Conservation (phyloP, 1,139 yeast species). For the Candida pseudoviswanathii region DNA sequence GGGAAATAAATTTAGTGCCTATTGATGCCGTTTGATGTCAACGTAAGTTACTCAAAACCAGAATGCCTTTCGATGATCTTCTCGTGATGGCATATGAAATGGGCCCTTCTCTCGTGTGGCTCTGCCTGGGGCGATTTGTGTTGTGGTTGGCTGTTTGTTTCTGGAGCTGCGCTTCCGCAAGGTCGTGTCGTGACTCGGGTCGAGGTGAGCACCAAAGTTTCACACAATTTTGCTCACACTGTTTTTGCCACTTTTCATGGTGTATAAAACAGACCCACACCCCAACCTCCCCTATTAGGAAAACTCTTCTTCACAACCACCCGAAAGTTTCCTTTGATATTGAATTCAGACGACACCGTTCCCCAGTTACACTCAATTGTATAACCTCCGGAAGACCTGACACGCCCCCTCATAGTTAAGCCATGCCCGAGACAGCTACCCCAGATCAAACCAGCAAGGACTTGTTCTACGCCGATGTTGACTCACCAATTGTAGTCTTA, state of each 20-base stretch:
- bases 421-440: conserved; percentile 2
- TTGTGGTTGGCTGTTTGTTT: no score
- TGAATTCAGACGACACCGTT: no score
- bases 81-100: not conserved
- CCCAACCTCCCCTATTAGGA: no score
- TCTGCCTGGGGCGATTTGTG: not conserved
- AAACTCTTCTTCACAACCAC: no score
- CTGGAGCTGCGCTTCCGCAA: no score
- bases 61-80: not conserved
- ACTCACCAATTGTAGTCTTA: conserved; percentile 44
- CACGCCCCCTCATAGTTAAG: not conserved
- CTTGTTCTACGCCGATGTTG: conserved; percentile 41
- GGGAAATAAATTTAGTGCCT: not conserved
- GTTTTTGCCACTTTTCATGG: no score
- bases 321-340: no score
- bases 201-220: not conserved
- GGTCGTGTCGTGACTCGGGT: not conserved
- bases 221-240: no score
- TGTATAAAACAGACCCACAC: no score
- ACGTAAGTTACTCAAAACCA: not conserved
- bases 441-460: conserved; percentile 12
- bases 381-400: not conserved
- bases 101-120: not conserved
- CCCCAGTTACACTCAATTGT: not conserved
- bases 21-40: not conserved